Base-by-base conservation (phyloP, 495 filamentous ascomycete species). In the Margaritispora aquatica region DNA sequence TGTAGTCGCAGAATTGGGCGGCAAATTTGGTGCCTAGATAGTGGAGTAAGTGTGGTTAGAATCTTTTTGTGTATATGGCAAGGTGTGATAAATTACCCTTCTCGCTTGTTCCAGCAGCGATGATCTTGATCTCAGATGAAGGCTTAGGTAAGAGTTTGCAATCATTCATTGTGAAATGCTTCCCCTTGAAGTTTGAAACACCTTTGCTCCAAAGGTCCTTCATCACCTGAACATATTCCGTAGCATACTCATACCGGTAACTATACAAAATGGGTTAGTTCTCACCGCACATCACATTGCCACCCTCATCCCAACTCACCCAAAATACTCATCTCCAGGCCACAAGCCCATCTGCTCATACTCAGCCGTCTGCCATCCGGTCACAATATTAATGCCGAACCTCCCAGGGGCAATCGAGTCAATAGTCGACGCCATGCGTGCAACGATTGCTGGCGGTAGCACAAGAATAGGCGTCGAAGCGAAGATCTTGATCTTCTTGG, bases 401-500 rank as follows among this genome's bases (percentile, higher is more conserved):
- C 68, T 59, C 2, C 66, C 63, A 0, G 66, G 68, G 11, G 66
- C 66, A 24, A 70, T 62, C 15, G 65, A 66, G 48, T 70, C 68
- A 52, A 70, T 59, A n/a, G 68, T 70, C 0, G 55, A 47, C 5
- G 68, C 68, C 68, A 70, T 70, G 3, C 65, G 60, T n/a, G 68
- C 68, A 8, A 59, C 61, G 11, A 68, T 24, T 0, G 68, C 57
- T 2, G 68, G 68, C 0, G 68, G 65, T 8, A 70, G 34, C 22
- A 55, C 61, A 8, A 70, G 63, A 24, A 70, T 64, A 13, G 68
- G 66, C 0, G 66, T 47, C 0, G 63, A 66, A 13, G 68, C 68
- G 47, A 63, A 66, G 13, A 79, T 70, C 5, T 74, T 74, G 29
- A 79, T 79, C 54, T 74, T 76, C 3, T 70, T 64, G 0, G 77